These are phyloP conservation scores for Fusarium oligoseptatum DNA, from an alignment of 2,329 filamentous ascomycete genomes.

Conservation along the genomic window DNA sequence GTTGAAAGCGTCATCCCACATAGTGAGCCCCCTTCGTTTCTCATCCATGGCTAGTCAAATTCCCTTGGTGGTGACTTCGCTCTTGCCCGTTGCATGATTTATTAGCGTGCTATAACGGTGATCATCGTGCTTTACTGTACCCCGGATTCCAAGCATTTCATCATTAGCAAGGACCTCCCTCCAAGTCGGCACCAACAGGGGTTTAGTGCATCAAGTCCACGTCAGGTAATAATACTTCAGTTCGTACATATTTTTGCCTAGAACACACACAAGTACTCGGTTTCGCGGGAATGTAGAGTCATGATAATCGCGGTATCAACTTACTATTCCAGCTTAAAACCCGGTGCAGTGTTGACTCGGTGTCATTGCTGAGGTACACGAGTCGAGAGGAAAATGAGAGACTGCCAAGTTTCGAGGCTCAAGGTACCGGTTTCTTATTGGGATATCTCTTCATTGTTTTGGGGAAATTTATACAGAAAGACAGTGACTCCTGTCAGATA, in stretches of 20 bases:
- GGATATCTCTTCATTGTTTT: too few species aligned
- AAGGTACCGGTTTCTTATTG: too few species aligned
- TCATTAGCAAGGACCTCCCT: not conserved
- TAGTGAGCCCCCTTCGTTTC: not conserved
- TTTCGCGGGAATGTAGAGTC: not conserved
- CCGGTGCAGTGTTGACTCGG: not conserved
- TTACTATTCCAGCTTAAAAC: not conserved
- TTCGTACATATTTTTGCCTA: not conserved
- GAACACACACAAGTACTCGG: not conserved
- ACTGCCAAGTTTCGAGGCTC: not conserved
- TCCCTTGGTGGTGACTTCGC: not conserved
- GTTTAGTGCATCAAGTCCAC: not conserved
- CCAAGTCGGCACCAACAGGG: not conserved
- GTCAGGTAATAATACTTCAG: not conserved
- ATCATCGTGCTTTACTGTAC: not conserved
- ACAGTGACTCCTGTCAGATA: too few species aligned
- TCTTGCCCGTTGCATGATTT: not conserved
- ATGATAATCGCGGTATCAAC: not conserved
- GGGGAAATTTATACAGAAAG: too few species aligned
- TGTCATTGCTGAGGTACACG: not conserved
- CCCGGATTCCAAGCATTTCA: not conserved
- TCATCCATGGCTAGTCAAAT: not conserved
- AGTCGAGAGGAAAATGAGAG: not conserved
- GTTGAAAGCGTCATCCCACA: not conserved
- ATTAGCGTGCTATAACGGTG: not conserved